phyloP scores from a whole-genome alignment of 345 rosid genomes.

The Eutrema japonicum region DNA sequence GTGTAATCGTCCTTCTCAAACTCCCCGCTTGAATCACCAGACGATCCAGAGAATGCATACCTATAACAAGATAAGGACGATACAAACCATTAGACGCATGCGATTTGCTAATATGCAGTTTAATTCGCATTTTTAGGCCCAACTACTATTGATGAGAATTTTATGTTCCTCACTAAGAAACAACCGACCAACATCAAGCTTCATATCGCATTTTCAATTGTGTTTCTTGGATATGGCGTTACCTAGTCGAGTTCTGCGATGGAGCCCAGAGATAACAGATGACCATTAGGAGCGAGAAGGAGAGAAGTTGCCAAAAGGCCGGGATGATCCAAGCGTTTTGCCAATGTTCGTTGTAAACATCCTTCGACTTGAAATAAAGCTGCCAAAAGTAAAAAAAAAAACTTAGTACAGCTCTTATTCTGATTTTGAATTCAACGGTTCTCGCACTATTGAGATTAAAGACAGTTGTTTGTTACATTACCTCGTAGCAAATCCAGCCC shows the following conservation, averaged over 20 bases:
- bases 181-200: slow-evolving; percentile 8
- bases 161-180: not conserved
- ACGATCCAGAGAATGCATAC: slow-evolving; percentile 73
- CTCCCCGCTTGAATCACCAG: slow-evolving; percentile 65
- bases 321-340: slow-evolving; percentile 96
- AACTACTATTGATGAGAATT: not conserved
- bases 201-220: not conserved
- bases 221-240: slow-evolving; percentile 35
- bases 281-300: slow-evolving; percentile 78
- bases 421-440: not conserved
- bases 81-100: not conserved
- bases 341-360: slow-evolving; percentile 89
- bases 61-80: slow-evolving; percentile 44
- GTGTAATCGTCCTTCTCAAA: slow-evolving; percentile 76
- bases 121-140: not conserved
- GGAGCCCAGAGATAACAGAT: slow-evolving; percentile 97
- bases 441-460: not conserved
- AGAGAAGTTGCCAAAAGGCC: slow-evolving; percentile 92
- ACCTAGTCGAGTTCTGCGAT: slow-evolving; percentile 85
- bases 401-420: slow-evolving; percentile 3
- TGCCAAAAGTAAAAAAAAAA: slow-evolving; percentile 45
- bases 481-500: slow-evolving; percentile 99
- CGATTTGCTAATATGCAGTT: not conserved
- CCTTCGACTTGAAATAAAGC: slow-evolving; percentile 92
- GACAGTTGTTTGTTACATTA: slow-evolving; percentile 32